Base-by-base conservation (phyloP, 148 eudicot genomes). In the Rhododendron molle region DNA sequence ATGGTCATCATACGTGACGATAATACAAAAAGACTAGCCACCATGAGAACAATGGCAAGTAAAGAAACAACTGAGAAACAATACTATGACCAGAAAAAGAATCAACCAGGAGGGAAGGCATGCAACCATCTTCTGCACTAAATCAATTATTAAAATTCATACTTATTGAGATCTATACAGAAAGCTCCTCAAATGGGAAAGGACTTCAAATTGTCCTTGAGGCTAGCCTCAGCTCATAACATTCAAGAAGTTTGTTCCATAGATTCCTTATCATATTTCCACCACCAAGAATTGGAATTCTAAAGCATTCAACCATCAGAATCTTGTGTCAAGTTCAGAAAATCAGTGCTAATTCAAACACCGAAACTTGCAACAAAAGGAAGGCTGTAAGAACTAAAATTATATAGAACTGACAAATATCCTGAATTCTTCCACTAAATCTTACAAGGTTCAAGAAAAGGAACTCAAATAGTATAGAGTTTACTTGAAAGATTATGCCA, bases 31-130 rank as follows among this genome's bases (percentile, higher is more conserved):
- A 43, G 44, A 47, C 50, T 85, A 38, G 20, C 54, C 38, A 65
- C 83, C 73, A 60, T 82, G 84, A 62, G 15, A 82, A 14, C 50
- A 43, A n/a, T 44, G 84, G 23, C 38, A 82, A 82, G 15, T 40
- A 32, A 43, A 43, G 23, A 36, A 46, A 43, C 15, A 40, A 23
- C 3, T 60, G 52, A 60, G 50, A 46, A 60, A 43, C 50, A 49
- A 82, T 67, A 15, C 23, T 15, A 44, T 38, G 56, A 82, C 76
- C 77, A 65, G 9, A 43, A 82, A 7, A 34, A 11, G 20, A 56
- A 81, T 65, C 54, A 65, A 65, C 1, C 38, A 67, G 11, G 32
- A 40, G 38, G 6, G 76, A n/a, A 67, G 38, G 38, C 50, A 28
- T 40, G 52, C 80, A 23, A 77, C 50, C 47, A 12, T 77, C 28